Evolutionary conservation across 1,284 basidiomycete genomes (phyloP), one percentile per base, ranked within the genome.

Genomic region (Ustilago vetiveriae): DNA sequence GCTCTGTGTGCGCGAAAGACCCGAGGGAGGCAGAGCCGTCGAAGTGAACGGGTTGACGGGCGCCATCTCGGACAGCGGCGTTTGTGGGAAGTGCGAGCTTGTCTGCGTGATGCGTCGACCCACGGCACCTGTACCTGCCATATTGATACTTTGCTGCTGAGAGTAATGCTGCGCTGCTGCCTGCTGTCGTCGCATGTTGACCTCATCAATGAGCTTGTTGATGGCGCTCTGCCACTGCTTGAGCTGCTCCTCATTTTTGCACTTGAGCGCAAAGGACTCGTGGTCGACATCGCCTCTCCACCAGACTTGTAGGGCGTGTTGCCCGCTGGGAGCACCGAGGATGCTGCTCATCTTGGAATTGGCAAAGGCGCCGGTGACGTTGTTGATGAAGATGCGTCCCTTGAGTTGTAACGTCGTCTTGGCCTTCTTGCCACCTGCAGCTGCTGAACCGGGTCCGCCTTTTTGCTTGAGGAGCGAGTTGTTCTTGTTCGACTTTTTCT

Each of bases 311-410:
- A 97, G 76, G 1, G 83, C 76, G 52, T 84, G 82, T 36, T 82
- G 79, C 23, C 72, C 75, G 21, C 56, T 63, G 8, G 73, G 49
- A 5, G 55, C 51, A 26, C 74, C 68, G 26, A 72, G 54, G 27
- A 71, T 53, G 46, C 38, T 53, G 47, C 62, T 70, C 51, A 63
- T 59, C 52, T 72, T 35, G 87, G 85, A 22, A 86, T 85, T 65
- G 40, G 71, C 66, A 41, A 69, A 69, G 47, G 90, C 89, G 69
- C 90, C 87, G 0, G 92, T 94, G 40, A 98, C 93, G 77, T 98
- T 99, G 75, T 93, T 94, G 75, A 98, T 86, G 83, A 98, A 98
- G 73, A 99, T 98, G 30, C 96, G 88, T 2, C 96, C 96, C 81
- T 99, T 99, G 64, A 99, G 84, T 46, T 95, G 87, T 32, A 98